Percentiles rank a stretch among this genome's conserved stretches.
Conservation (phyloP, 2,329 filamentous ascomycete genomes). For the Eutypa lata region DNA sequence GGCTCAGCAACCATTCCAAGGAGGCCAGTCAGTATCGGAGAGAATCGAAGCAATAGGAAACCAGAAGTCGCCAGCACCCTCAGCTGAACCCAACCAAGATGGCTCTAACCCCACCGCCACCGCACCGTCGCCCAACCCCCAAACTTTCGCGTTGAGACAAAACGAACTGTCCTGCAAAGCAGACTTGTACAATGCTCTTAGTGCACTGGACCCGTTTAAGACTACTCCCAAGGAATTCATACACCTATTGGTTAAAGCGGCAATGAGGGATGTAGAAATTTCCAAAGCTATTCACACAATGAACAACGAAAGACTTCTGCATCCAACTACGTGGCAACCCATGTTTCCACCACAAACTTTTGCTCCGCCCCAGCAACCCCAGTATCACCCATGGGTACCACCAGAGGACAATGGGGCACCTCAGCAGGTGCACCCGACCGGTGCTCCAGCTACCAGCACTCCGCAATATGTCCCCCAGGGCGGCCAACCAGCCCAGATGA, state of each 20-base stretch:
- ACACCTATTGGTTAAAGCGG: conserved; percentile 16
- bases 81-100: neutral
- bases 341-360: neutral
- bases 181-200: conserved; percentile 13
- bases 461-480: neutral
- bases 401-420: neutral
- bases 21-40: neutral
- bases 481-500: neutral
- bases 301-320: conserved; percentile 8
- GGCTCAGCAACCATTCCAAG: neutral
- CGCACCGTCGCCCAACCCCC: neutral
- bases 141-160: neutral
- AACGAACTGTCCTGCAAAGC: neutral
- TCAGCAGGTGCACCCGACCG: neutral
- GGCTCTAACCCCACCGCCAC: neutral
- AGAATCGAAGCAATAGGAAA: neutral
- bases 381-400: neutral
- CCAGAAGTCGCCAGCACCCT: neutral
- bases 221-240: conserved; percentile 17
- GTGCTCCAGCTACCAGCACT: neutral
- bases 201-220: conserved; percentile 13
- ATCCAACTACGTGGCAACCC: conserved; percentile 12
- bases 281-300: conserved; percentile 8
- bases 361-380: neutral
- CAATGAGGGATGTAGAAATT: conserved; percentile 13